phyloP scores from a whole-genome alignment of 164 flowering plant genomes.

The Tetrastigma voinierianum region DNA sequence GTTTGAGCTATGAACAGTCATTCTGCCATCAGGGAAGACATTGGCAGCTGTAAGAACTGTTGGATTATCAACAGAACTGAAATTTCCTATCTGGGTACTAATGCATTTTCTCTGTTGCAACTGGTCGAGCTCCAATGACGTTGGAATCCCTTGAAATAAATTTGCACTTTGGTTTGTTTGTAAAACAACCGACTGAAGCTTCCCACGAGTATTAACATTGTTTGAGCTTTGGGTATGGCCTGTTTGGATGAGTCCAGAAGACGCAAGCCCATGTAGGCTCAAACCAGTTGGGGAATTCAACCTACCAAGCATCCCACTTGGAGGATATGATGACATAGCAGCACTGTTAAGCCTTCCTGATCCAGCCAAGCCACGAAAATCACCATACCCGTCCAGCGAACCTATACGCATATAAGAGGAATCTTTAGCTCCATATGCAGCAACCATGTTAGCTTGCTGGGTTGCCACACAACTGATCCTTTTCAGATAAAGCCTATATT shows the following conservation, averaged over 20 bases:
- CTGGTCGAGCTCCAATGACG: conserved; percentile 37
- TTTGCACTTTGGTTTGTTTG: conserved; percentile 30
- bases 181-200: conserved; percentile 24
- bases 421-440: conserved; percentile 58
- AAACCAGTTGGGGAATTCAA: conserved; percentile 53
- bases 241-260: conserved; percentile 52
- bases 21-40: conserved; percentile 22
- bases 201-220: conserved; percentile 26
- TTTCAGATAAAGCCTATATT: conserved; percentile 85
- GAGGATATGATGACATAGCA: conserved; percentile 38
- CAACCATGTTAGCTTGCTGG: conserved; percentile 56
- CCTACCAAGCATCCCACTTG: conserved; percentile 61
- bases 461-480: conserved; percentile 44
- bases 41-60: conserved; percentile 19
- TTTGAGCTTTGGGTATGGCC: conserved; percentile 38
- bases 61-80: conserved; percentile 21
- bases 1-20: conserved; percentile 18
- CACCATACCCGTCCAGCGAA: conserved; percentile 57
- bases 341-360: conserved; percentile 51
- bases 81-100: conserved; percentile 16
- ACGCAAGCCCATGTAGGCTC: conserved; percentile 40
- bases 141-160: conserved; percentile 36
- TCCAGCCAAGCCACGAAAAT: conserved; percentile 47
- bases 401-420: conserved; percentile 50
- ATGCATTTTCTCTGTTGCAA: conserved; percentile 26